Evolutionary conservation across 306 rosid genomes (phyloP).

Genomic region (Cicer judaicum): DNA sequence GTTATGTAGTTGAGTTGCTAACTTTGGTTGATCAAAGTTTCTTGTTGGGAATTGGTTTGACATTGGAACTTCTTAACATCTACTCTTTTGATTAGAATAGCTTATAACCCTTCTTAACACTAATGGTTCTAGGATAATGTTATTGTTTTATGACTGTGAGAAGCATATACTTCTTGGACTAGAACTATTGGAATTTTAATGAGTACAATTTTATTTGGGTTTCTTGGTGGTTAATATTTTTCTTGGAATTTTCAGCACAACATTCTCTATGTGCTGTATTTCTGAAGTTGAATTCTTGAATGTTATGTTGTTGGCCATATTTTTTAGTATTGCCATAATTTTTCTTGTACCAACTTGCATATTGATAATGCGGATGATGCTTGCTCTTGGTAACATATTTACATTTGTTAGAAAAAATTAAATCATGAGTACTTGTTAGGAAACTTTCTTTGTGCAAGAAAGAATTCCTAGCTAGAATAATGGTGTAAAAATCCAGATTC

Average conservation of each 20-base stretch:
- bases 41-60: conserved; percentile 7
- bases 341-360: conserved; percentile 3
- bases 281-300: conserved; percentile 6
- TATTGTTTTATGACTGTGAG: conserved; percentile 16
- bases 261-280: conserved; percentile 9
- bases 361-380: conserved; percentile 5
- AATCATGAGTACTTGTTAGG: too few species aligned
- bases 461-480: too few species aligned
- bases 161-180: conserved; percentile 18
- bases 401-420: background rate
- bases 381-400: conserved; percentile 3
- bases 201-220: background rate
- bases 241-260: conserved; percentile 2
- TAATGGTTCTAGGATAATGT: conserved; percentile 13
- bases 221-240: background rate
- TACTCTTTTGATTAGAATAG: background rate
- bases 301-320: conserved; percentile 22
- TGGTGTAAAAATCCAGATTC: too few species aligned
- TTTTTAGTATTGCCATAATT: conserved; percentile 18
- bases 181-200: conserved; percentile 1
- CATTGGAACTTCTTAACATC: background rate
- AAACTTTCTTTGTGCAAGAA: too few species aligned
- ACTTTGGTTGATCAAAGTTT: conserved; percentile 20
- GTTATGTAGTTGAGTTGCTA: conserved; percentile 2
- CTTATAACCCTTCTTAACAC: background rate